These are phyloP conservation scores for Daucus carota DNA, from an alignment of 129 eudicot species.

Conservation along the genomic window DNA sequence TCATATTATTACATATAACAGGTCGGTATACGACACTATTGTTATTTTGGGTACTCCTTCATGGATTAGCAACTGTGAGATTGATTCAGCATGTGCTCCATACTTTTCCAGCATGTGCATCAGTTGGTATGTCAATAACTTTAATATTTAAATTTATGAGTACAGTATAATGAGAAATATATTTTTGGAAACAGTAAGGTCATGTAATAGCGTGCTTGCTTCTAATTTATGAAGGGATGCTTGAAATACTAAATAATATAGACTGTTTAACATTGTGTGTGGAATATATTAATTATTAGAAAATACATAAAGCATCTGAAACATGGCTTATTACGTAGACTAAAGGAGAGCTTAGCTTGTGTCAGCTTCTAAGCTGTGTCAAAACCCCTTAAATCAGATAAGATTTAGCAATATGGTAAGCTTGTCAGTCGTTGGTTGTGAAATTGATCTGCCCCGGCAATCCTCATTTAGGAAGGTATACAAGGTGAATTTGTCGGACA, in stretches of 20 bases:
- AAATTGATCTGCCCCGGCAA: neutral
- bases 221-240: neutral
- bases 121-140: conserved; percentile 44
- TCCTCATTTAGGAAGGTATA: neutral
- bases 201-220: neutral
- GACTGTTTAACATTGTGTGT: neutral
- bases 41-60: conserved; percentile 52
- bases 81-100: conserved; percentile 61
- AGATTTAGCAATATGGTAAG: neutral
- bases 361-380: neutral
- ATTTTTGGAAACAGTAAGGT: neutral
- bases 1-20: conserved; percentile 21
- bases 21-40: conserved; percentile 34
- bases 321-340: neutral
- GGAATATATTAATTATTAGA: neutral
- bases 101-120: conserved; percentile 83
- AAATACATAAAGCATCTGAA: neutral
- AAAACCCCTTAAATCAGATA: neutral
- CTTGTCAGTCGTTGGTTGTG: neutral
- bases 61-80: conserved; percentile 59
- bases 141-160: neutral
- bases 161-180: neutral
- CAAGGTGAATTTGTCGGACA: neutral
- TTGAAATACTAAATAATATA: too few species aligned
- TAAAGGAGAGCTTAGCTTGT: neutral